These are phyloP conservation scores for Eucalyptus marginata DNA, from an alignment of 345 rosid species.

Conservation along the genomic window DNA sequence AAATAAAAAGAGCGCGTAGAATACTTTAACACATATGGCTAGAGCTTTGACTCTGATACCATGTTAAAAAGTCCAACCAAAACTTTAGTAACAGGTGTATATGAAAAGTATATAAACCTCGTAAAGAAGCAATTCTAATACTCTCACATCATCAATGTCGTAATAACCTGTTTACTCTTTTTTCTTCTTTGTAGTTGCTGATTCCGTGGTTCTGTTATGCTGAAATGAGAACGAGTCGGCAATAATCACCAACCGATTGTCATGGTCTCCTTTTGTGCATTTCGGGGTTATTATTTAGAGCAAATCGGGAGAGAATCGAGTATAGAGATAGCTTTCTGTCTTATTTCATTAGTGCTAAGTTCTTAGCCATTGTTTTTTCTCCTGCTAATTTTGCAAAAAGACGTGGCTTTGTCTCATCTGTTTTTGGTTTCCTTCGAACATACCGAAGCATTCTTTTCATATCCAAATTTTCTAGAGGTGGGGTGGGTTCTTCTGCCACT, in stretches of 20 bases:
- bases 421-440: background rate
- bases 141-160: background rate
- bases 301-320: background rate
- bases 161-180: background rate
- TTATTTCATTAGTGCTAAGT: background rate
- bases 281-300: background rate
- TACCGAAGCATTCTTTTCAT: background rate
- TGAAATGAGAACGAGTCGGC: background rate
- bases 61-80: background rate
- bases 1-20: background rate
- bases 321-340: background rate
- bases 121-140: background rate
- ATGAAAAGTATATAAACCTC: background rate
- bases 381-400: background rate
- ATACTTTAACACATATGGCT: too few species aligned
- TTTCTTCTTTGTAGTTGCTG: background rate
- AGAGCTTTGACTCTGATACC: background rate
- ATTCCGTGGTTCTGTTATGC: background rate
- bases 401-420: background rate
- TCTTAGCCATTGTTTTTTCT: fast-evolving
- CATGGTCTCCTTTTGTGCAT: background rate
- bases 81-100: background rate
- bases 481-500: background rate
- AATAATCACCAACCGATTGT: background rate
- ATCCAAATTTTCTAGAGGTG: background rate